These are phyloP conservation scores for Begonia peltatifolia DNA, from an alignment of 306 rosid species.

Conservation along the genomic window DNA sequence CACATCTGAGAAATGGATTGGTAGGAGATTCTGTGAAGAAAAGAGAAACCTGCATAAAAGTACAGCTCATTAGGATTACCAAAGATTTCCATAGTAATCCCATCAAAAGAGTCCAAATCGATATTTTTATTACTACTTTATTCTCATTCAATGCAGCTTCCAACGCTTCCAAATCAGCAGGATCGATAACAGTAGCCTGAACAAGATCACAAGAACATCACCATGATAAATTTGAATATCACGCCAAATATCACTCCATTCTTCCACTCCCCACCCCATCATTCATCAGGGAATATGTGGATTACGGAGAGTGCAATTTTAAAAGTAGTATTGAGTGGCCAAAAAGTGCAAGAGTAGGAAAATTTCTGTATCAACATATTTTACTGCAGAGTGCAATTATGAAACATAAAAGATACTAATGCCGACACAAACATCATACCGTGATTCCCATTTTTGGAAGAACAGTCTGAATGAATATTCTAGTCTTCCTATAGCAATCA, in stretches of 20 bases:
- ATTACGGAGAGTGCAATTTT: no score
- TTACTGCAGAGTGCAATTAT: no score
- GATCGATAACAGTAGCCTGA: constrained; percentile 78
- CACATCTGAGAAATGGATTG: constrained; percentile 91
- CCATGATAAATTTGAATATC: no score
- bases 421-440: constrained; percentile 21
- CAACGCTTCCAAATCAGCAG: constrained; percentile 62
- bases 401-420: not conserved
- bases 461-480: constrained; percentile 71
- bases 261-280: no score
- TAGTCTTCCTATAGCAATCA: constrained; percentile 90
- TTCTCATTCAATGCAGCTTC: constrained; percentile 61
- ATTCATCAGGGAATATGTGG: no score
- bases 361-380: no score
- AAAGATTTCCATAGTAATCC: not conserved
- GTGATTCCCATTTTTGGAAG: constrained; percentile 90
- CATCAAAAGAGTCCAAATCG: not conserved
- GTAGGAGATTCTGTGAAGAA: constrained; percentile 98
- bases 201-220: no score
- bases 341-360: no score
- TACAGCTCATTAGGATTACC: constrained; percentile 1
- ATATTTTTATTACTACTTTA: constrained; percentile 39
- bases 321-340: no score
- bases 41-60: constrained; percentile 57
- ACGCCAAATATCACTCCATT: no score